Evolutionary conservation across 805 yeast genomes (phyloP).

Genomic region (Hanseniaspora singularis): DNA sequence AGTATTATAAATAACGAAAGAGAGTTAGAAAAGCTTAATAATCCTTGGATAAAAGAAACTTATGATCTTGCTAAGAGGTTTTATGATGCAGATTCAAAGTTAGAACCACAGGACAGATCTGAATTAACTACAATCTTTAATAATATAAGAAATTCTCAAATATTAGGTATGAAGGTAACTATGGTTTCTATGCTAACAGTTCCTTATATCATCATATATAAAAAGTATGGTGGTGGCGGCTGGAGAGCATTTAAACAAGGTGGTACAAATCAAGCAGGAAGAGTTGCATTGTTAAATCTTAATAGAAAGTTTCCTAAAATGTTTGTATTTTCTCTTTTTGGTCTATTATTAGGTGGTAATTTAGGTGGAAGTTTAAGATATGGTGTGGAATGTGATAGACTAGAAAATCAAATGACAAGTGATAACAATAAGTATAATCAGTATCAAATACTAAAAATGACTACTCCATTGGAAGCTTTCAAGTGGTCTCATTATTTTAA

Average conservation of each 20-base stretch:
- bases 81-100: conserved; percentile 37
- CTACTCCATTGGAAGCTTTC: conserved; percentile 28
- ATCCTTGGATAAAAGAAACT: conserved; percentile 31
- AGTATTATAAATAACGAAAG: conserved; percentile 3
- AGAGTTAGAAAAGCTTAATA: conserved; percentile 14
- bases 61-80: conserved; percentile 36
- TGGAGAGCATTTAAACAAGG: conserved; percentile 17
- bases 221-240: conserved; percentile 30
- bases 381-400: conserved; percentile 24
- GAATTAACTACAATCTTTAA: conserved; percentile 32
- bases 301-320: conserved; percentile 27
- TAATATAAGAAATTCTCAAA: conserved; percentile 28
- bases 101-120: conserved; percentile 34
- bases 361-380: conserved; percentile 27
- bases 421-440: conserved; percentile 22
- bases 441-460: conserved; percentile 27
- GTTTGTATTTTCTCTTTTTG: conserved; percentile 33
- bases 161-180: conserved; percentile 31
- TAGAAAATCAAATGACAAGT: conserved; percentile 1
- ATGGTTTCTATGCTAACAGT: conserved; percentile 34
- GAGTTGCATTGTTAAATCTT: neutral
- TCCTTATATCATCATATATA: conserved; percentile 34
- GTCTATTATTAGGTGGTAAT: conserved; percentile 30
- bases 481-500: conserved; percentile 44
- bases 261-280: conserved; percentile 5